These are phyloP conservation scores for Leccinellum rugosiceps DNA, from an alignment of 768 basidiomycete genomes.

Conservation along the genomic window DNA sequence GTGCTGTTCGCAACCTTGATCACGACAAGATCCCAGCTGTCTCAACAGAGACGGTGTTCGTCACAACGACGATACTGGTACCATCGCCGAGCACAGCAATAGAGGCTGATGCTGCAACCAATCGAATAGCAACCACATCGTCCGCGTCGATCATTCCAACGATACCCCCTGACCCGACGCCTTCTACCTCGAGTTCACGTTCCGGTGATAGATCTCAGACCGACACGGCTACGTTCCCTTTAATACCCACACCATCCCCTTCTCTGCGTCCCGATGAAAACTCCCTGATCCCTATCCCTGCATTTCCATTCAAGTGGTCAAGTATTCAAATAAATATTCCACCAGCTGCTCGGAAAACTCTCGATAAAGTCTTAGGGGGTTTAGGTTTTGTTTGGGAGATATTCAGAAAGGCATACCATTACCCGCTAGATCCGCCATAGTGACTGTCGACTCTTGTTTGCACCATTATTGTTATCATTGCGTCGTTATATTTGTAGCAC, in stretches of 20 bases:
- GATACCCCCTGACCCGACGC: constrained; percentile 1
- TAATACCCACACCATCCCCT: constrained; percentile 14
- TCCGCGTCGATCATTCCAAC: constrained; percentile 6
- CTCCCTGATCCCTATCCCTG: constrained; percentile 18
- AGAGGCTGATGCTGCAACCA: neutral
- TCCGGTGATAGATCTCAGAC: constrained; percentile 11
- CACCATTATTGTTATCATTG: constrained; percentile 7
- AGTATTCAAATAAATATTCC: constrained; percentile 25
- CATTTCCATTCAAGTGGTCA: constrained; percentile 29
- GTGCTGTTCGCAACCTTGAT: constrained; percentile 6
- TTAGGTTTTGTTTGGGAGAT: constrained; percentile 29
- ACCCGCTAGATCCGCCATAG: constrained; percentile 34
- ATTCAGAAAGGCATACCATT: constrained; percentile 32
- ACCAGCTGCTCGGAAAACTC: constrained; percentile 20
- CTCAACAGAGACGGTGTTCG: constrained; percentile 25
- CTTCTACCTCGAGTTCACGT: constrained; percentile 4
- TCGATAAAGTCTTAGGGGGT: constrained; percentile 27
- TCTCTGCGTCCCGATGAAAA: constrained; percentile 11
- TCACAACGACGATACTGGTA: constrained; percentile 28
- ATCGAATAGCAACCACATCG: constrained; percentile 1
- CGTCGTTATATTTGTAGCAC: constrained; percentile 14
- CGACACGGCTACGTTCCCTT: constrained; percentile 7
- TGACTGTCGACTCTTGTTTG: neutral
- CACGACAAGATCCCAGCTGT: constrained; percentile 1
- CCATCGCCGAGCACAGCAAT: constrained; percentile 5